Evolutionary conservation across 2,329 filamentous ascomycete genomes (phyloP).

Genomic region (Alternaria sp.): DNA sequence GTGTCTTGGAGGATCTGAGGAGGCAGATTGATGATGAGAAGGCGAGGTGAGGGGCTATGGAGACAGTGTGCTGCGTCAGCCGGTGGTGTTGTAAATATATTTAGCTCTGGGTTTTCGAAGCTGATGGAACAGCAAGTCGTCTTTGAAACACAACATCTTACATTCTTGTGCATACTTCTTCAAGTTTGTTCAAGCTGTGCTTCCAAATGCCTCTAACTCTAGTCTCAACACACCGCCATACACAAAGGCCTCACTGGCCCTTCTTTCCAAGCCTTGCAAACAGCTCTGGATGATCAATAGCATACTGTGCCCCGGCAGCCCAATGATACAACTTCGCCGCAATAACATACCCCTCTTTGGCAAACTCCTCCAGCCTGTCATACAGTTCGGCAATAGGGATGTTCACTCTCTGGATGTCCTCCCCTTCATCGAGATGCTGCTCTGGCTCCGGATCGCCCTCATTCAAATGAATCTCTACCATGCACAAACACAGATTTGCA

Average conservation of each 20-base stretch:
- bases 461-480: conserved; percentile 36
- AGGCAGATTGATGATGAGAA: conserved; percentile 90
- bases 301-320: conserved; percentile 39
- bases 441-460: conserved; percentile 33
- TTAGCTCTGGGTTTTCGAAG: background rate
- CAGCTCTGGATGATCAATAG: conserved; percentile 35
- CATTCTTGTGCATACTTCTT: no score
- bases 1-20: conserved; percentile 77
- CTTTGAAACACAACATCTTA: background rate
- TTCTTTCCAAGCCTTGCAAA: conserved; percentile 22
- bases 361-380: conserved; percentile 32
- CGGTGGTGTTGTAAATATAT: background rate
- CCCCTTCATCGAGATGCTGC: conserved; percentile 41
- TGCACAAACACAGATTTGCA: conserved; percentile 37
- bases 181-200: no score
- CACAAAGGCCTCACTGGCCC: background rate
- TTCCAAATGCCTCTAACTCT: no score
- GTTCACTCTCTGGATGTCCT: conserved; percentile 40
- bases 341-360: conserved; percentile 36
- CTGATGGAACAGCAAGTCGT: background rate
- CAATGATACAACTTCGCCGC: conserved; percentile 43
- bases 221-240: background rate
- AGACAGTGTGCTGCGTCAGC: background rate
- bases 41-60: conserved; percentile 49
- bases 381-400: conserved; percentile 36